phyloP scores from a whole-genome alignment of 352 stramenopile genomes.

The Aphanomyces cochlioides region DNA sequence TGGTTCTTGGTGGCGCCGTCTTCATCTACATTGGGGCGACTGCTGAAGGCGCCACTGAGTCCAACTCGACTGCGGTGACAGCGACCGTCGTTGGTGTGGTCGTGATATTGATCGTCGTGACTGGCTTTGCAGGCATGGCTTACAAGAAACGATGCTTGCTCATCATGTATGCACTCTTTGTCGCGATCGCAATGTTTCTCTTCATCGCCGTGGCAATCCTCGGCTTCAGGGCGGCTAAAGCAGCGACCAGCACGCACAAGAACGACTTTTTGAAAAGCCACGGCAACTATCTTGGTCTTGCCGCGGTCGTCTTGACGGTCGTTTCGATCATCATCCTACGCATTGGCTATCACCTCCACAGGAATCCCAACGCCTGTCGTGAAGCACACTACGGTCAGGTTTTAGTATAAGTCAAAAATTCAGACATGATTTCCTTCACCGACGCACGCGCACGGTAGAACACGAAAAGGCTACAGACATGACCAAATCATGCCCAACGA shows the following conservation, averaged over 20 bases:
- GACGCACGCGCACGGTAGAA: too few species aligned
- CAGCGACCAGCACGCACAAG: slow-evolving; percentile 24
- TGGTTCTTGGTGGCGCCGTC: slow-evolving; percentile 55
- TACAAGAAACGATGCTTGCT: slow-evolving; percentile 57
- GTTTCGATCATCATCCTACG: too few species aligned
- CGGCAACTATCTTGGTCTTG: too few species aligned
- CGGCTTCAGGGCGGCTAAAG: slow-evolving; percentile 43
- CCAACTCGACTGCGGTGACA: slow-evolving; percentile 65
- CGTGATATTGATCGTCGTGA: slow-evolving; percentile 44
- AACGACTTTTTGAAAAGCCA: too few species aligned
- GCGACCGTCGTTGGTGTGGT: slow-evolving; percentile 37
- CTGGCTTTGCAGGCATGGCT: slow-evolving; percentile 51
- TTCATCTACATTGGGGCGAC: slow-evolving; percentile 64
- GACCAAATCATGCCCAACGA: too few species aligned
- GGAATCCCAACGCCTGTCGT: too few species aligned
- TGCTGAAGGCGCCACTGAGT: slow-evolving; percentile 47
- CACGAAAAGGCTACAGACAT: too few species aligned
- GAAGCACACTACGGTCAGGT: too few species aligned
- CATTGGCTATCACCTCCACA: too few species aligned
- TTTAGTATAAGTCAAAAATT: too few species aligned
- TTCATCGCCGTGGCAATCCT: slow-evolving; percentile 49
- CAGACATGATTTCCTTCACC: too few species aligned
- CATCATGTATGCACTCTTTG: slow-evolving; percentile 50
- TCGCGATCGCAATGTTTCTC: slow-evolving; percentile 59
- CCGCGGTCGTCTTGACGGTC: too few species aligned